Evolutionary conservation across 768 basidiomycete genomes (phyloP).

Genomic region (Pulveroboletus sp.): DNA sequence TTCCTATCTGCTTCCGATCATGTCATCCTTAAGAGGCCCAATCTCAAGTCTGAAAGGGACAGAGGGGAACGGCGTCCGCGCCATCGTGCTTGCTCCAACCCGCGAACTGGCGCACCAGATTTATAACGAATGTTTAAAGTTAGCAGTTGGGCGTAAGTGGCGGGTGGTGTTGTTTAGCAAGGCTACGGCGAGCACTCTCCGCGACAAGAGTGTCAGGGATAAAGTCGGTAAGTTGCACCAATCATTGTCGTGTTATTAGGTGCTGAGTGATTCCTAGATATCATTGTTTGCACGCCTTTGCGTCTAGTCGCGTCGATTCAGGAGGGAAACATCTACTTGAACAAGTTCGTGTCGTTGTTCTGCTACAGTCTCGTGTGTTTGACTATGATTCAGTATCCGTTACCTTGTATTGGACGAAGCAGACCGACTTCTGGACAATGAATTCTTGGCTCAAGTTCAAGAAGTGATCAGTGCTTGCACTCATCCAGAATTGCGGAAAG

Average conservation of each 20-base stretch:
- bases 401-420: conserved; percentile 89
- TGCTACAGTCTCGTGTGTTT: conserved; percentile 2
- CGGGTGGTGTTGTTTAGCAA: conserved; percentile 80
- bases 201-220: conserved; percentile 65
- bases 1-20: conserved; percentile 82
- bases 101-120: conserved; percentile 97
- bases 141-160: conserved; percentile 82
- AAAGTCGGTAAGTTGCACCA: conserved; percentile 63
- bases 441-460: conserved; percentile 85
- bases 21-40: conserved; percentile 57
- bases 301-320: conserved; percentile 80
- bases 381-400: conserved; percentile 54
- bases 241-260: neutral
- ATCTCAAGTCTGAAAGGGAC: conserved; percentile 43
- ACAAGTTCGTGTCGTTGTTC: conserved; percentile 54
- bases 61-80: conserved; percentile 60
- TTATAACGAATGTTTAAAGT: conserved; percentile 81
- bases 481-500: conserved; percentile 68
- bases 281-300: conserved; percentile 90
- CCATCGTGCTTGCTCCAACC: conserved; percentile 85
- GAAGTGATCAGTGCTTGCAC: conserved; percentile 82
- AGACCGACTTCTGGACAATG: conserved; percentile 83
- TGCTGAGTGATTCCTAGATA: conserved; percentile 47
- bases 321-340: conserved; percentile 57
- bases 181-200: conserved; percentile 78